Conservation (phyloP, 2,329 filamentous ascomycete genomes). For the Sclerotinia minor region DNA sequence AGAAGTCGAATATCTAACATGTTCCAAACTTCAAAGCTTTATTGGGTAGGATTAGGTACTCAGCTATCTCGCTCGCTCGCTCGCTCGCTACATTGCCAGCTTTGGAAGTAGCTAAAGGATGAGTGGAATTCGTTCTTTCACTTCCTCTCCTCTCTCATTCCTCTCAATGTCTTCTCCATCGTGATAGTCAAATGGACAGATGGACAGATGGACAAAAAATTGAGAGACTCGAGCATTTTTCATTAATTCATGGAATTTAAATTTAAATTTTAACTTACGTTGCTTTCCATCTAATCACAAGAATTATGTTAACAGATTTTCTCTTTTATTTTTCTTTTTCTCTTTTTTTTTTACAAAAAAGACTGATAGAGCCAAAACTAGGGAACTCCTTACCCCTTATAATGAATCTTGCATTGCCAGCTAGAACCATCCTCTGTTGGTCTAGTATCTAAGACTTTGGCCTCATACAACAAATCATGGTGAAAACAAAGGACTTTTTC, state of each 20-base stretch:
- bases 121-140: not conserved
- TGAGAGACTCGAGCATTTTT: not conserved
- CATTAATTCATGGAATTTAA: not conserved
- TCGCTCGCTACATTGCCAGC: constrained; percentile 17
- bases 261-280: constrained; percentile 61
- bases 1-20: not conserved
- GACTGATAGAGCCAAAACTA: not conserved
- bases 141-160: no score
- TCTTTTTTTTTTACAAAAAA: not conserved
- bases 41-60: constrained; percentile 1
- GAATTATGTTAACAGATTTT: constrained; percentile 5
- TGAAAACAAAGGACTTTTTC: constrained; percentile 97
- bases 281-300: constrained; percentile 77
- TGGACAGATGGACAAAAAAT: not conserved
- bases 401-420: constrained; percentile 93
- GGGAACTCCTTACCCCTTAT: constrained; percentile 61
- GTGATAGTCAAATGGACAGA: not conserved
- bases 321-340: not conserved
- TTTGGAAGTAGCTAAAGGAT: constrained; percentile 20
- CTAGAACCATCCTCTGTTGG: constrained; percentile 62
- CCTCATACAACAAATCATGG: constrained; percentile 95
- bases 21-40: not conserved
- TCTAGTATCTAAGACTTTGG: constrained; percentile 84
- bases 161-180: no score
- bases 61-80: not conserved